Evolutionary conservation across 2,329 filamentous ascomycete species (phyloP), one percentile per base, ranked within the genome.

Genomic region (Aspergillus japonicus): DNA sequence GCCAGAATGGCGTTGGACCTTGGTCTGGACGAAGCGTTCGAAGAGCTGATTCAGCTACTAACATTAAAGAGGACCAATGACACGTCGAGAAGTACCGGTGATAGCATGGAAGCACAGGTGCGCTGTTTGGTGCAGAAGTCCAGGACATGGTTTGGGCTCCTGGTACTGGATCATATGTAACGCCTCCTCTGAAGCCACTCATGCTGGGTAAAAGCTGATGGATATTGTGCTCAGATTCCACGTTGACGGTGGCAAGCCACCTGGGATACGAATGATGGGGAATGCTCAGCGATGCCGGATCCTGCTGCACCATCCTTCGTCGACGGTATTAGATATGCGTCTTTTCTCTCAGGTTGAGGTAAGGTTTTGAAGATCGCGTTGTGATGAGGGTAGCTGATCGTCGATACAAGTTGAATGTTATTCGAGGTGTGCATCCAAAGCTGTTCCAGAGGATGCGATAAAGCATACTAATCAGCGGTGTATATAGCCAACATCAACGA

Each of bases 281-380:
- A 77, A 65, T 61, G 57, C 78, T 6, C 77, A 81, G 7, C 73
- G 81, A 24, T 80, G 80, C 29, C 71, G 82, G 19, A 74, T 78
- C 19, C 68, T 84, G 3, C 70, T 83, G 1, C 70, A 75, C 21
- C 78, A 79, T 60, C 70, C 75, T 0, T 75, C 75, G 1, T 76
- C 78, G 1, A 82, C 79, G 0, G 67, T 78, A 3, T 71, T 84
- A 7, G 83, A 85, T 65, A 68, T 84, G 16, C 79, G 81, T 6
- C 69, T 85, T 0, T 77, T 85, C 35, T 80, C 82, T 2, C 83
- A 85, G 61, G 77, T 84, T 3, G 82, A 81, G 69, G 71, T 74
- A 62, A 42, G 61, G 1, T 1, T 14, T 0, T 50, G 10, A 54
- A 10, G 14, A 2, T 42, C 12, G 26, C 1, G 2, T 12, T 4